Percentiles rank a stretch among this genome's conserved stretches.
phyloP scores from a whole-genome alignment of 1,284 basidiomycete genomes.

The Ganoderma lucidum region DNA sequence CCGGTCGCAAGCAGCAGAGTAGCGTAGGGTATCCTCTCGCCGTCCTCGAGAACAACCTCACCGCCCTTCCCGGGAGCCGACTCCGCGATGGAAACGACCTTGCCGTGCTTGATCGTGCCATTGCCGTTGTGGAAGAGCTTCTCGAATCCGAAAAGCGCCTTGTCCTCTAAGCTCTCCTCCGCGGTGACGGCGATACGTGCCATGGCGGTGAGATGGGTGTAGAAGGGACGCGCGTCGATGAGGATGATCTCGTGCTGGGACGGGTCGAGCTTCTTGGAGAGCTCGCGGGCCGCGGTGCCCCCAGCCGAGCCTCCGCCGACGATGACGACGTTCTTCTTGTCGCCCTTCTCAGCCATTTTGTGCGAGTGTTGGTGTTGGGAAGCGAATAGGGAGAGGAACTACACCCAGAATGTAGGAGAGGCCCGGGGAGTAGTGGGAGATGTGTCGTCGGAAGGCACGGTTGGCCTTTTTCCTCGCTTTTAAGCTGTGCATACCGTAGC shows the following conservation, averaged over 20 bases:
- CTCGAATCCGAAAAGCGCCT: constrained; percentile 50
- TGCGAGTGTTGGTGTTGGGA: not conserved
- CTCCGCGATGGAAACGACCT: constrained; percentile 53
- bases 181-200: constrained; percentile 45
- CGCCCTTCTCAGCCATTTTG: constrained; percentile 35
- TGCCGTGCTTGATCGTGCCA: constrained; percentile 53
- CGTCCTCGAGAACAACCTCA: constrained; percentile 53
- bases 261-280: constrained; percentile 45
- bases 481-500: not conserved
- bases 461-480: not conserved
- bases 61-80: constrained; percentile 49
- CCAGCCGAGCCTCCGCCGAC: constrained; percentile 49
- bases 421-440: not conserved
- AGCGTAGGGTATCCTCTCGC: constrained; percentile 57
- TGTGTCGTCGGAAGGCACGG: constrained; percentile 18
- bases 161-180: constrained; percentile 44
- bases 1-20: constrained; percentile 68
- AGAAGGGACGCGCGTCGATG: constrained; percentile 45
- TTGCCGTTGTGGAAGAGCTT: constrained; percentile 55
- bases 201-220: constrained; percentile 43
- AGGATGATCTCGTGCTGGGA: constrained; percentile 45
- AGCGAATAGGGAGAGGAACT: constrained; percentile 14
- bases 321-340: constrained; percentile 46
- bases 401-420: constrained; percentile 8
- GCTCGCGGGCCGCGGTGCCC: constrained; percentile 37